These are phyloP conservation scores for Rusavskia elegans DNA, from an alignment of 495 filamentous ascomycete species.

Conservation along the genomic window DNA sequence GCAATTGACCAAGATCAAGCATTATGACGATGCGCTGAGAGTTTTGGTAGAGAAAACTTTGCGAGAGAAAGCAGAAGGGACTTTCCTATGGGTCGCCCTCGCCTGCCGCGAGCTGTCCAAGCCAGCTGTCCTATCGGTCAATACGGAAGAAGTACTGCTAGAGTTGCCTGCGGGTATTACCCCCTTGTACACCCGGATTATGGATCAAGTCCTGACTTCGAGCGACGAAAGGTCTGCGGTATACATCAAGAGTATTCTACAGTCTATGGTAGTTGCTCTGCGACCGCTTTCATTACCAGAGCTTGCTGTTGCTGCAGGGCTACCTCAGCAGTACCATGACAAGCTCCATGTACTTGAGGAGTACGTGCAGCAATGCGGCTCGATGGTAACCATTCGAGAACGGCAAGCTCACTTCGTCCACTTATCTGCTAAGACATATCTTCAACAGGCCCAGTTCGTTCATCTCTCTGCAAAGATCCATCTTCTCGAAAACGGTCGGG, in stretches of 20 bases:
- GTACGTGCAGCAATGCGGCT: neutral
- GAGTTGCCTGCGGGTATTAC: neutral
- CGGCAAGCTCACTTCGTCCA: neutral
- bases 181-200: neutral
- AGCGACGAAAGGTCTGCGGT: neutral
- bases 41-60: neutral
- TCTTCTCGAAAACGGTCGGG: no score
- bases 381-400: neutral
- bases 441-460: neutral
- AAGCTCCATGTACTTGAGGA: neutral
- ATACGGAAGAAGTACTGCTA: neutral
- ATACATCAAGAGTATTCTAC: neutral
- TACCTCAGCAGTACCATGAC: neutral
- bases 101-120: neutral
- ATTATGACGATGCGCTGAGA: neutral
- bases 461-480: no score
- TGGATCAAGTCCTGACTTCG: neutral
- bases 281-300: neutral
- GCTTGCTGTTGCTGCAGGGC: neutral
- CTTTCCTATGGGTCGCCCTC: neutral
- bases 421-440: neutral
- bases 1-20: neutral
- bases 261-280: neutral
- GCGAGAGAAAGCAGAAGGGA: neutral
- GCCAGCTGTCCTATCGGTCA: neutral